A percentile compares a stretch with the other conserved stretches of the same genome.
phyloP scores from a whole-genome alignment of 1,284 basidiomycete genomes.

The Sanghuangporus sanghuang region DNA sequence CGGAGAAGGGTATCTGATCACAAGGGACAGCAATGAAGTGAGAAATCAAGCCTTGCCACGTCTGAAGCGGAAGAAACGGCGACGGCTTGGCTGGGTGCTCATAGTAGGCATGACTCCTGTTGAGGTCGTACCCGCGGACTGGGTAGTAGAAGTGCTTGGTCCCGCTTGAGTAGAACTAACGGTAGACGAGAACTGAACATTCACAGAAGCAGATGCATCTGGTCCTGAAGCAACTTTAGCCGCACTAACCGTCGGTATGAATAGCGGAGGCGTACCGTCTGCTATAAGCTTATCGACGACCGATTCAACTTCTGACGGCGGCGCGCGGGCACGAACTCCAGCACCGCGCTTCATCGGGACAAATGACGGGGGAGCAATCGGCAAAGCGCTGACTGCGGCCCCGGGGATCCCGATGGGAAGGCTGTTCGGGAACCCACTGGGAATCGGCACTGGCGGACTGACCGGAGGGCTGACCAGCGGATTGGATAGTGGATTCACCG shows the following conservation, averaged over 20 bases:
- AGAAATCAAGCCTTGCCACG: neutral
- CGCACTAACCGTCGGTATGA: neutral
- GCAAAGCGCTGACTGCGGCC: neutral
- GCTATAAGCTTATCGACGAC: neutral
- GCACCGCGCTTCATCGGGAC: neutral
- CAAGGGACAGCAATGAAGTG: neutral
- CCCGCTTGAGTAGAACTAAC: neutral
- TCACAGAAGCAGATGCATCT: neutral
- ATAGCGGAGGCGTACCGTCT: slow-evolving; percentile 2
- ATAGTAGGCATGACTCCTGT: neutral
- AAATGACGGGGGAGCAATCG: neutral
- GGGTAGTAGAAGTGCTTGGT: neutral
- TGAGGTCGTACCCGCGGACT: neutral
- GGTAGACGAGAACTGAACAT: neutral
- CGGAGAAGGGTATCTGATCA: neutral
- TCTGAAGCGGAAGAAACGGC: slow-evolving; percentile 13
- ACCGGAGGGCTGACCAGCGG: neutral
- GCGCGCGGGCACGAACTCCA: neutral
- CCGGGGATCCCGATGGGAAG: neutral
- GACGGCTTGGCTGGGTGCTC: neutral
- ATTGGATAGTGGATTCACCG: neutral
- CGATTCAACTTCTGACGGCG: neutral
- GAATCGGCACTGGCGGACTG: neutral
- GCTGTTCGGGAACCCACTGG: neutral
- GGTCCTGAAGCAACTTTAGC: neutral